Evolutionary conservation across 371 early-diverging fungal genomes (phyloP).

Genomic region (Mortierella sp.): DNA sequence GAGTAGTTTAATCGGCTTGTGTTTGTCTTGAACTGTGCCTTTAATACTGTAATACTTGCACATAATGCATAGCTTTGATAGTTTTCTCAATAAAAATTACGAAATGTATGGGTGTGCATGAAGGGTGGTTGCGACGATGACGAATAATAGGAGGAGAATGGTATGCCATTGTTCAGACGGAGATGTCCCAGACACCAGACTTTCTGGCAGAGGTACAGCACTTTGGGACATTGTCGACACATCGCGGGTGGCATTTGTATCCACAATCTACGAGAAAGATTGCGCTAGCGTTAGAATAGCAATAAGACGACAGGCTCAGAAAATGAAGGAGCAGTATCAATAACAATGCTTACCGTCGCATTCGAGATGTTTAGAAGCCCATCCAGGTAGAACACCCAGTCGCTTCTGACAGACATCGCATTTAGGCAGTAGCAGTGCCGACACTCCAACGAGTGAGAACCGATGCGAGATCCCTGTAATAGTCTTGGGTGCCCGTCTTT

Average conservation of each 20-base stretch:
- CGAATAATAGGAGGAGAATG: neutral
- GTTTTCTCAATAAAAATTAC: neutral
- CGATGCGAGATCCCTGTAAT: conserved; percentile 48
- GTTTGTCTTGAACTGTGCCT: neutral
- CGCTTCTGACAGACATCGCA: conserved; percentile 52
- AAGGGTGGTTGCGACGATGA: neutral
- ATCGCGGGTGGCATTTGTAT: conserved; percentile 44
- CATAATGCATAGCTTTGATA: neutral
- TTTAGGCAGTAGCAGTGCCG: conserved; percentile 43
- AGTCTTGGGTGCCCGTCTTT: conserved; percentile 20
- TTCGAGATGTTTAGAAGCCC: conserved; percentile 52
- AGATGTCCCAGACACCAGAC: conserved; percentile 46
- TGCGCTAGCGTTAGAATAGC: neutral
- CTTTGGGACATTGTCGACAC: conserved; percentile 39
- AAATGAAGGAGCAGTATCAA: neutral
- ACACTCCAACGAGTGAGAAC: conserved; percentile 44
- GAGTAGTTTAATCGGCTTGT: conserved; percentile 1
- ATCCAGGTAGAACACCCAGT: conserved; percentile 46
- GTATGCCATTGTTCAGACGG: conserved; percentile 14
- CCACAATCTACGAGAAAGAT: conserved; percentile 36
- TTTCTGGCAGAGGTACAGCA: conserved; percentile 53
- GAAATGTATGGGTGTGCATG: neutral
- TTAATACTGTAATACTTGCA: neutral
- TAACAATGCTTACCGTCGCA: conserved; percentile 36
- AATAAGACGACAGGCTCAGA: neutral